These are phyloP conservation scores for Aspergillus arachidicola DNA, from an alignment of 2,329 filamentous ascomycete genomes.

Conservation along the genomic window DNA sequence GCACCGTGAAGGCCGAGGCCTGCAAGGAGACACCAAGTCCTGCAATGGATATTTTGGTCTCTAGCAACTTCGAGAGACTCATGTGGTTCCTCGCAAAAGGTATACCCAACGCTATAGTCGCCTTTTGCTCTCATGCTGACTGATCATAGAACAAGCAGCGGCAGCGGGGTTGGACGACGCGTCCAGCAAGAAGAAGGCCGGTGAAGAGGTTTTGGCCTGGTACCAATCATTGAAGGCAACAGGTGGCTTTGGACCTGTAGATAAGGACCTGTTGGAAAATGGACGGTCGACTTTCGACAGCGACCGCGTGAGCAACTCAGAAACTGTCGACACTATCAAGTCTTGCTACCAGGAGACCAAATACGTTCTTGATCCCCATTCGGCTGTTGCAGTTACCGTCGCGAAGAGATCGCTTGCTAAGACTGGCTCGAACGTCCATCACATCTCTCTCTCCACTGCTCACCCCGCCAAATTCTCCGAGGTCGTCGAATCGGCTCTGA, in stretches of 20 bases:
- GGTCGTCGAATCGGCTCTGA: slow-evolving; percentile 79
- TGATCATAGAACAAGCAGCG: slow-evolving; percentile 33
- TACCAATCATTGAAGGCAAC: slow-evolving; percentile 9
- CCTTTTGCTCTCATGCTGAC: background rate
- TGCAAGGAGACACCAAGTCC: slow-evolving; percentile 84
- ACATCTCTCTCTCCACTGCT: slow-evolving; percentile 87
- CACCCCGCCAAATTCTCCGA: slow-evolving; percentile 93
- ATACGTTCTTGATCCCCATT: slow-evolving; percentile 92
- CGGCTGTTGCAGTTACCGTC: slow-evolving; percentile 82
- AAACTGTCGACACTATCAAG: slow-evolving; percentile 70
- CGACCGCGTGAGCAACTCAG: slow-evolving; percentile 65
- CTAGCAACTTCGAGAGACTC: slow-evolving; percentile 93
- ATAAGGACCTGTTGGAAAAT: slow-evolving; percentile 44
- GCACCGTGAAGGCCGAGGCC: slow-evolving; percentile 3
- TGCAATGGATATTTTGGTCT: slow-evolving; percentile 97
- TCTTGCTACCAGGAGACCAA: slow-evolving; percentile 57
- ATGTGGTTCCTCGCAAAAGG: slow-evolving; percentile 74
- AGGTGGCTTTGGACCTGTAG: slow-evolving; percentile 10
- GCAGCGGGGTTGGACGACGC: slow-evolving; percentile 67
- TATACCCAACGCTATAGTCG: slow-evolving; percentile 42
- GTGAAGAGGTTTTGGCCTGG: slow-evolving; percentile 12
- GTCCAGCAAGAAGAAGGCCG: slow-evolving; percentile 13
- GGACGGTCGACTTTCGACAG: slow-evolving; percentile 70
- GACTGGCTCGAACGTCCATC: slow-evolving; percentile 52
- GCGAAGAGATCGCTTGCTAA: slow-evolving; percentile 68